Evolutionary conservation across 2,329 filamentous ascomycete species (phyloP), one percentile per base, ranked within the genome.

Genomic region (Aotearoamyces nothofagi): DNA sequence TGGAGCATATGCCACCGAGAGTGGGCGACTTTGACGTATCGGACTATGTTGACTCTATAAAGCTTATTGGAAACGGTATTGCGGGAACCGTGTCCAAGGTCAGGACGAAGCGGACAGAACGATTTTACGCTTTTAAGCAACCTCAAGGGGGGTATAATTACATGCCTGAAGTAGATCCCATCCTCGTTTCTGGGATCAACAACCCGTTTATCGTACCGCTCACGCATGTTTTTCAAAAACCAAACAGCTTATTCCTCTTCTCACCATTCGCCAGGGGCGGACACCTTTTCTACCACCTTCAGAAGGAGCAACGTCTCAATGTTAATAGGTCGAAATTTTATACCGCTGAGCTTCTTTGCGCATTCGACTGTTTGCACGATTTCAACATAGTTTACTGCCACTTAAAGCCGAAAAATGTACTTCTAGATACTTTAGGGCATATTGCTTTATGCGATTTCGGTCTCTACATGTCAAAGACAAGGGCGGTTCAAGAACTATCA

Each of bases 21-120:
- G 84, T 93, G 45, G 83, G 92, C 40, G 83, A 93, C 52, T 94
- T 94, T 51, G 82, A 93, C 47, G 64, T 94, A 42, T n/a, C n/a
- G n/a, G n/a, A n/a, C n/a, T n/a, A n/a, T n/a, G n/a, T n/a, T n/a
- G n/a, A n/a, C n/a, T n/a, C n/a, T n/a, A 69, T 94, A 53, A 94
- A 92, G 62, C 82, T 94, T 8, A 83, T 94, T 7, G 86, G 86
- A 33, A 92, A 92, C 58, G 86, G 86, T 39, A 92, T 82, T 54
- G 93, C 93, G 51, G 86, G 86, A 54, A 93, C 93, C 60, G 86
- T 93, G 53, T 93, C 93, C 82, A 84, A 93, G 60, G 86, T 94
- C 49, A 74, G 78, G 60, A 94, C 94, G 64, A 86, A 86, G 55
- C 84, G 94, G 57, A 94, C 86, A 17, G 76, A 72, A 51, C 84